Evolutionary conservation across 31 red algal genomes (phyloP).

Genomic region (Asparagopsis taxiformis): DNA sequence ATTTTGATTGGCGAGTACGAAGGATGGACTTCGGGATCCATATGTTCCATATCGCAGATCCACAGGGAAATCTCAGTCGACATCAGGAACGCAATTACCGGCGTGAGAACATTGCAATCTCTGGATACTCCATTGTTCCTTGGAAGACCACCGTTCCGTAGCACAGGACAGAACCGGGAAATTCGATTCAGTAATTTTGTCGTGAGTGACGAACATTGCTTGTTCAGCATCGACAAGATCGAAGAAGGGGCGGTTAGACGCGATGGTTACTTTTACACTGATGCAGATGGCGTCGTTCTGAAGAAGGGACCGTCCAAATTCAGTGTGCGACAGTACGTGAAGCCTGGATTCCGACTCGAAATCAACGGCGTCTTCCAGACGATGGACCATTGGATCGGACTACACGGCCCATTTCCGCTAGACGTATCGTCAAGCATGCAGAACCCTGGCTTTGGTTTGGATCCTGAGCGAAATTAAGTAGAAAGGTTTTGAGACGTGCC

Average conservation of each 20-base stretch:
- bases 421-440: conserved; percentile 1
- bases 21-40: conserved; percentile 50
- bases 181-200: conserved; percentile 9
- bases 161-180: too few species aligned
- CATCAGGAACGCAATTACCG: conserved; percentile 40
- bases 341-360: conserved; percentile 40
- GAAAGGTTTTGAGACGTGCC: too few species aligned
- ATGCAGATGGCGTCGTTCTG: conserved; percentile 33
- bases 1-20: conserved; percentile 48
- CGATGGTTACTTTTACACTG: conserved; percentile 68
- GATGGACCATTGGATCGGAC: conserved; percentile 43
- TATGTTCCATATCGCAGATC: conserved; percentile 11
- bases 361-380: conserved; percentile 36
- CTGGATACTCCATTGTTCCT: too few species aligned
- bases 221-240: conserved; percentile 11
- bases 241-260: neutral
- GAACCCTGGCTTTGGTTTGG: conserved; percentile 24
- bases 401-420: too few species aligned
- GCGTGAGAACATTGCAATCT: neutral
- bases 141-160: conserved; percentile 2
- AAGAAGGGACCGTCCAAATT: conserved; percentile 24
- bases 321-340: conserved; percentile 49
- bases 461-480: conserved; percentile 45
- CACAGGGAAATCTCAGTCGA: conserved; percentile 30
- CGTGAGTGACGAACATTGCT: conserved; percentile 26